Conservation (phyloP, 345 rosid species). For the Angophora floribunda region DNA sequence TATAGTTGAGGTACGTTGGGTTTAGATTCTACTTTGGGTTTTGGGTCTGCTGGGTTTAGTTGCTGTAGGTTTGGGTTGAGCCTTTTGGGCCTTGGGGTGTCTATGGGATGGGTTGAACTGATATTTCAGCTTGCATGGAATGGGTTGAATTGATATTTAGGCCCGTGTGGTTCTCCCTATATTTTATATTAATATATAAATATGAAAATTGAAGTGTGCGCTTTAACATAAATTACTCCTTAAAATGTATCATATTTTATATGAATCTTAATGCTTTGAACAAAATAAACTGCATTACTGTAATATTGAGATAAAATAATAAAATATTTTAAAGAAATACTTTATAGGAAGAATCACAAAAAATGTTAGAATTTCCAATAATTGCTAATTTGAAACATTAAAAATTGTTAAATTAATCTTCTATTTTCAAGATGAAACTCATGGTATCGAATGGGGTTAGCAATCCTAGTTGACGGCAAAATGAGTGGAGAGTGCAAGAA, state of each 20-base stretch:
- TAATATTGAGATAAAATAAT: neutral
- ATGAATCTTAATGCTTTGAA: neutral
- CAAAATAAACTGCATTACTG: accelerated
- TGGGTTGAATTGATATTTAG: neutral
- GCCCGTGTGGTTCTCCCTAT: neutral
- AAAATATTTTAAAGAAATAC: too few relatives aligned
- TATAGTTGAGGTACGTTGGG: too few relatives aligned
- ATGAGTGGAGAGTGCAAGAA: neutral
- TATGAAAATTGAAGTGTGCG: neutral
- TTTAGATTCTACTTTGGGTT: neutral
- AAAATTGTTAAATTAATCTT: neutral
- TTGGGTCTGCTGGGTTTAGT: neutral
- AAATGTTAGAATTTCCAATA: neutral
- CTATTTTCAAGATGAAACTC: neutral
- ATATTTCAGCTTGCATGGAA: neutral
- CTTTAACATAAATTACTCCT: neutral
- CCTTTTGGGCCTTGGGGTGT: neutral
- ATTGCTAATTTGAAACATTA: too few relatives aligned
- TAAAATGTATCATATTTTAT: neutral
- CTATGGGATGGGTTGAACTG: neutral
- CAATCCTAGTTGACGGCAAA: neutral
- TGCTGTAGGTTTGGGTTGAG: neutral
- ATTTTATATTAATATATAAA: neutral
- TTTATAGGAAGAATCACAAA: neutral
- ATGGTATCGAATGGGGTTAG: neutral